Percentiles rank a stretch among this genome's conserved stretches.
These are phyloP conservation scores for Aspergillus pseudonomiae DNA, from an alignment of 2,329 filamentous ascomycete species.

Conservation along the genomic window DNA sequence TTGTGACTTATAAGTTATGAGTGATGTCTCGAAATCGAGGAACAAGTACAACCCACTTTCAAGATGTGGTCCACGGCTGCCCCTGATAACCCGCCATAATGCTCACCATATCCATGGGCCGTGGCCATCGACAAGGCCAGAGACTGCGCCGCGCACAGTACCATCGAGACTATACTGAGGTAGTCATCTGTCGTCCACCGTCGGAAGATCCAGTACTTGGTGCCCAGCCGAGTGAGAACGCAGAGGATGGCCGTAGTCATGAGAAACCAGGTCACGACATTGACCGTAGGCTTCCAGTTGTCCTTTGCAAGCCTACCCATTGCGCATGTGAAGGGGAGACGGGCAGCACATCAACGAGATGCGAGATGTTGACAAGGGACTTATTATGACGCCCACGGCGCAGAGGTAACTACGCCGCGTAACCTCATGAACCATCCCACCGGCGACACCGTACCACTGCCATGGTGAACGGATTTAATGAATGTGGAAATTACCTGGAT, in stretches of 20 bases:
- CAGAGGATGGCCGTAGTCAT: constrained; percentile 29
- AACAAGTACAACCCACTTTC: constrained; percentile 19
- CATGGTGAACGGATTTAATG: background rate
- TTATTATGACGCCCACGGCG: background rate
- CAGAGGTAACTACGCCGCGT: background rate
- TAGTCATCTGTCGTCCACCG: constrained; percentile 11
- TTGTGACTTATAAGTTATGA: constrained; percentile 17
- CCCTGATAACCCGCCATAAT: constrained; percentile 14
- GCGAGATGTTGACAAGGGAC: background rate
- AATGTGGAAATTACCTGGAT: background rate
- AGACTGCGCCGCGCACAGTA: constrained; percentile 20
- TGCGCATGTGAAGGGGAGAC: background rate
- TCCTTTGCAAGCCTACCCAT: constrained; percentile 4
- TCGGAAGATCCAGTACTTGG: constrained; percentile 28
- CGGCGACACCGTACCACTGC: background rate
- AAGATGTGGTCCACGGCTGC: constrained; percentile 16
- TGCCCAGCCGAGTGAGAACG: constrained; percentile 28
- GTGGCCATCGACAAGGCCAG: constrained; percentile 27
- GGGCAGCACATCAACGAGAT: background rate
- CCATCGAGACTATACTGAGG: constrained; percentile 6
- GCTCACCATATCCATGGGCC: constrained; percentile 26
- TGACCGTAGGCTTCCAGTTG: constrained; percentile 21
- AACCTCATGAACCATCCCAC: background rate
- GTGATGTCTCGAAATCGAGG: background rate
- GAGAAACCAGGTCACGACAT: constrained; percentile 33